Conservation (phyloP, 192 early-diverging fungal genomes). For the Phlyctochytrium bullatum region DNA sequence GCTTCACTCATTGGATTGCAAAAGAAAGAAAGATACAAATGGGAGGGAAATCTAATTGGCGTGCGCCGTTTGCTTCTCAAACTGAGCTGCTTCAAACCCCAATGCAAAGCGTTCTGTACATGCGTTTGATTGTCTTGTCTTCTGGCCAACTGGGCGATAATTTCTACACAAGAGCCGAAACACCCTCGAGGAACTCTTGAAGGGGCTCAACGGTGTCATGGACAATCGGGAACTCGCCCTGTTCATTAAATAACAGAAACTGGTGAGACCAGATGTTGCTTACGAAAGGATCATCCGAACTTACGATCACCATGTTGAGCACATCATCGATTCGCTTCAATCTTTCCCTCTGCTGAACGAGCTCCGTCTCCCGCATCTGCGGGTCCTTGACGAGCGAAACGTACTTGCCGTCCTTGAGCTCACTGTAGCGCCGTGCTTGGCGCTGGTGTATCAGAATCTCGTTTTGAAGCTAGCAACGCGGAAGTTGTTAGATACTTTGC, state of each 20-base stretch:
- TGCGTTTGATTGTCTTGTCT: too few relatives aligned
- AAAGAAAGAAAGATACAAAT: too few relatives aligned
- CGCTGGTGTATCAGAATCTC: constrained; percentile 45
- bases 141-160: too few relatives aligned
- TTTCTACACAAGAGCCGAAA: constrained; percentile 16
- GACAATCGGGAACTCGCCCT: constrained; percentile 21
- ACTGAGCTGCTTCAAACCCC: too few relatives aligned
- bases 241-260: not conserved
- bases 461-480: constrained; percentile 26
- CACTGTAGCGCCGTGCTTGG: constrained; percentile 45
- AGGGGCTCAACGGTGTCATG: constrained; percentile 17
- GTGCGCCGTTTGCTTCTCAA: too few relatives aligned
- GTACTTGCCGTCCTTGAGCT: constrained; percentile 48
- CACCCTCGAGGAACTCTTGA: constrained; percentile 13
- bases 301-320: constrained; percentile 34
- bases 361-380: constrained; percentile 32
- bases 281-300: not conserved
- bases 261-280: not conserved
- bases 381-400: constrained; percentile 33
- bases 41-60: too few relatives aligned
- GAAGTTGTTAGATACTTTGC: not conserved
- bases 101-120: too few relatives aligned
- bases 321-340: constrained; percentile 39
- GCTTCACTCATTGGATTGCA: too few relatives aligned
- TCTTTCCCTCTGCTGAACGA: constrained; percentile 27